Evolutionary conservation across 1,284 basidiomycete species (phyloP).

Genomic region (Xerocomus minutiporus): DNA sequence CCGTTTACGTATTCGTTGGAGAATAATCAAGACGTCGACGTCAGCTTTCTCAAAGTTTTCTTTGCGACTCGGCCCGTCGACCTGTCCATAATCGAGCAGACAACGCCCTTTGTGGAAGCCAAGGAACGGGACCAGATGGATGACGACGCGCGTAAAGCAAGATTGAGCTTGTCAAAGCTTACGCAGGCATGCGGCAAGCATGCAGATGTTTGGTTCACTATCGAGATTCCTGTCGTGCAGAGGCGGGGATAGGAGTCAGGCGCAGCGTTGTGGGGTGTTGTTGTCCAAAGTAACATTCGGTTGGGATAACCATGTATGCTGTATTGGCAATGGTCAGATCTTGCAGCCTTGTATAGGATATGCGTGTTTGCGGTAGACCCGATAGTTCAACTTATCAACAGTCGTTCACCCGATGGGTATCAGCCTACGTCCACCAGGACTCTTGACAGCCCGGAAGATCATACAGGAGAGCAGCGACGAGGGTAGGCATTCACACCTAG

Average conservation of each 20-base stretch:
- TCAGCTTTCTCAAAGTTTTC: conserved; percentile 24
- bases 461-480: no score
- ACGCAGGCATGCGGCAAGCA: neutral
- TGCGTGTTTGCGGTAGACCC: no score
- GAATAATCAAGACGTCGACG: conserved; percentile 12
- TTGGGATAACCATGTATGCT: neutral
- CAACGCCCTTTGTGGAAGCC: neutral
- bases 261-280: neutral
- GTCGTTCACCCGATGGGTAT: no score
- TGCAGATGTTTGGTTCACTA: conserved; percentile 2
- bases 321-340: no score
- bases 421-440: no score
- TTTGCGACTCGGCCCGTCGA: conserved; percentile 19
- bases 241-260: neutral
- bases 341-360: no score
- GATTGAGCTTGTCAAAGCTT: neutral
- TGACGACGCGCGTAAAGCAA: neutral
- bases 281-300: neutral
- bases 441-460: no score
- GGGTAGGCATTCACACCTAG: no score
- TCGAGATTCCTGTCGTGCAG: conserved; percentile 3
- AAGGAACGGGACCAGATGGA: neutral
- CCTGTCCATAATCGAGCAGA: neutral
- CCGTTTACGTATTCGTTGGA: conserved; percentile 10
- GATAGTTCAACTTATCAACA: no score